Evolutionary conservation across 768 basidiomycete genomes (phyloP).

Genomic region (Boletus fagicola): DNA sequence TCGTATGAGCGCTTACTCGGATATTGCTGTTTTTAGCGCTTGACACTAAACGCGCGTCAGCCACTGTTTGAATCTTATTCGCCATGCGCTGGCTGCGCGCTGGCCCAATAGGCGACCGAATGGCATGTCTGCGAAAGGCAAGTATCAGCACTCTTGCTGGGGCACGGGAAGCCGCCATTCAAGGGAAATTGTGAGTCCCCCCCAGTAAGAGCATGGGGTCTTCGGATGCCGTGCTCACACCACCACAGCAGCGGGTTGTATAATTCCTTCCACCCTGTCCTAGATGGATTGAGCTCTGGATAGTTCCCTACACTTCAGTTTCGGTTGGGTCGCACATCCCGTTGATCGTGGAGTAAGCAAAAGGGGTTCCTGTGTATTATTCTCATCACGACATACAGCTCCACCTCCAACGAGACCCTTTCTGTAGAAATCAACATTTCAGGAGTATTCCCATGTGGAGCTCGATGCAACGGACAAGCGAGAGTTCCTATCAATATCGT

Average conservation of each 20-base stretch:
- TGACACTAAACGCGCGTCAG: conserved; percentile 27
- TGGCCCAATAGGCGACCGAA: conserved; percentile 33
- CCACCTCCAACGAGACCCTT: conserved; percentile 61
- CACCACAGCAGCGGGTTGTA: conserved; percentile 41
- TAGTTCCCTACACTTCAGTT: too few relatives aligned
- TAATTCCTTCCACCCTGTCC: conserved; percentile 49
- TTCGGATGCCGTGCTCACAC: background rate
- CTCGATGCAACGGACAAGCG: conserved; percentile 40
- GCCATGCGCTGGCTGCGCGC: conserved; percentile 46
- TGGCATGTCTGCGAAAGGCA: conserved; percentile 50
- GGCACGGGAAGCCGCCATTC: conserved; percentile 50
- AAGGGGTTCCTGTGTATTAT: background rate
- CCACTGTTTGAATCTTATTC: conserved; percentile 54
- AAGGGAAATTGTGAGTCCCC: conserved; percentile 41
- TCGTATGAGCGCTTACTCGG: conserved; percentile 6
- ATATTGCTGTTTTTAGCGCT: background rate
- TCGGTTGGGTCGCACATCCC: too few relatives aligned
- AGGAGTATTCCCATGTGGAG: conserved; percentile 45
- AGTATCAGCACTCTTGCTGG: conserved; percentile 49
- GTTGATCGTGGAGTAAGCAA: too few relatives aligned
- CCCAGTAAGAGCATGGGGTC: background rate
- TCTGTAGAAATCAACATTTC: conserved; percentile 39
- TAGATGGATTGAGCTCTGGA: conserved; percentile 38
- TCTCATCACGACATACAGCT: conserved; percentile 28
- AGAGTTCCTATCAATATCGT: conserved; percentile 38